Conservation (phyloP, 2,329 filamentous ascomycete species). For the Rutstroemia sp. region DNA sequence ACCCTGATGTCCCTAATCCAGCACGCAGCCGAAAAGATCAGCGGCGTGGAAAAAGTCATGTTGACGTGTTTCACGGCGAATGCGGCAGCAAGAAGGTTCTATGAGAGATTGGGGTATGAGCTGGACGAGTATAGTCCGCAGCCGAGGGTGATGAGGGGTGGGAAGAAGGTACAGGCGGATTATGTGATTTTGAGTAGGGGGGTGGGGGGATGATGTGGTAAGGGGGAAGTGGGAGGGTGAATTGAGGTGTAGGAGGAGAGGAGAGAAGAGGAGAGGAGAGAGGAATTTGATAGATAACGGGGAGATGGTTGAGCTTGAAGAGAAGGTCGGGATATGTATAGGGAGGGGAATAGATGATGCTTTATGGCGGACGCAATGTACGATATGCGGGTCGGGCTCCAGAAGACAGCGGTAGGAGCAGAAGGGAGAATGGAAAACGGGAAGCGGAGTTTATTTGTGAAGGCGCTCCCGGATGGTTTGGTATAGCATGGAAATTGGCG, state of each 20-base stretch:
- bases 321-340: too few species aligned
- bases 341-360: too few species aligned
- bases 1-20: constrained; percentile 52
- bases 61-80: constrained; percentile 66
- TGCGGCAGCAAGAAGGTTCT: constrained; percentile 48
- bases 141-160: constrained; percentile 45
- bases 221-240: not conserved
- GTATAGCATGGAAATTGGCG: too few species aligned
- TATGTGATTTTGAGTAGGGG: constrained; percentile 53
- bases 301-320: too few species aligned
- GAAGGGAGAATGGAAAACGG: too few species aligned
- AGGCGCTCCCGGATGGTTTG: too few species aligned
- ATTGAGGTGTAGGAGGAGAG: not conserved
- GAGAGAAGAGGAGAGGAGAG: too few species aligned
- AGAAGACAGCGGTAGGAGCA: too few species aligned
- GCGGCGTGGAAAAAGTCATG: constrained; percentile 59
- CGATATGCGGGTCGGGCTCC: too few species aligned
- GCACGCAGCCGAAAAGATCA: constrained; percentile 44
- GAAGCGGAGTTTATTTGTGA: too few species aligned
- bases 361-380: too few species aligned
- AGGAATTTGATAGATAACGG: too few species aligned
- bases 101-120: constrained; percentile 50
- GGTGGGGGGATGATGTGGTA: not conserved
- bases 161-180: constrained; percentile 46
- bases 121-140: constrained; percentile 49